These are phyloP conservation scores for Corymbia maculata DNA, from an alignment of 345 rosid species.

Conservation along the genomic window DNA sequence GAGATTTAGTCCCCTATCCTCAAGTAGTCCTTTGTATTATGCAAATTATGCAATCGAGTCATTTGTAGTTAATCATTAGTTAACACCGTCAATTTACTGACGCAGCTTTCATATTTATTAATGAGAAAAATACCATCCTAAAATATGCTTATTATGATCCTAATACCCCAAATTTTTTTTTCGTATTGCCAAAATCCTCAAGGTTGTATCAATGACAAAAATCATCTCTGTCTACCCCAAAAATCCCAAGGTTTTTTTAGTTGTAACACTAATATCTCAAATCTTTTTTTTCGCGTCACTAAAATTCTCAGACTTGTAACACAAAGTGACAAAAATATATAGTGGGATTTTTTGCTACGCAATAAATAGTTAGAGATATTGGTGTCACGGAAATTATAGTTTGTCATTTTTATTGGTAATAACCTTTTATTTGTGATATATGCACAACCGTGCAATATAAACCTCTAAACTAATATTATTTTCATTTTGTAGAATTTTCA, in stretches of 20 bases:
- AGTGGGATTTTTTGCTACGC: background rate
- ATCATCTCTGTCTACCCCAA: too few species aligned
- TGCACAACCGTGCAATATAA: background rate
- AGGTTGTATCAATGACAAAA: background rate
- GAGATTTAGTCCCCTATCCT: background rate
- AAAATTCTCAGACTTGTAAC: too few species aligned
- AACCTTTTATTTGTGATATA: background rate
- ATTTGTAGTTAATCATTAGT: background rate
- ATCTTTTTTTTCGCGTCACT: too few species aligned
- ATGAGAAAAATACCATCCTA: background rate
- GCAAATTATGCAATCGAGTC: background rate
- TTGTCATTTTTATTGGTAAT: rapidly evolving
- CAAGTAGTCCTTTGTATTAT: background rate
- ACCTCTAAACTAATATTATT: background rate
- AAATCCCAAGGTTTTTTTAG: too few species aligned
- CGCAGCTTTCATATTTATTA: background rate
- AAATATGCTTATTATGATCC: background rate
- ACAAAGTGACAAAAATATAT: too few species aligned
- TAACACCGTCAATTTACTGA: background rate
- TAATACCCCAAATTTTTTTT: background rate
- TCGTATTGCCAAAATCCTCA: background rate
- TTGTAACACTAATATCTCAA: too few species aligned
- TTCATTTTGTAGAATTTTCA: too few species aligned
- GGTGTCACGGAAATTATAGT: background rate
- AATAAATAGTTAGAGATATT: background rate